Evolutionary conservation across 257 asterid genomes (phyloP).

Genomic region (Ajuga chamaepitys): DNA sequence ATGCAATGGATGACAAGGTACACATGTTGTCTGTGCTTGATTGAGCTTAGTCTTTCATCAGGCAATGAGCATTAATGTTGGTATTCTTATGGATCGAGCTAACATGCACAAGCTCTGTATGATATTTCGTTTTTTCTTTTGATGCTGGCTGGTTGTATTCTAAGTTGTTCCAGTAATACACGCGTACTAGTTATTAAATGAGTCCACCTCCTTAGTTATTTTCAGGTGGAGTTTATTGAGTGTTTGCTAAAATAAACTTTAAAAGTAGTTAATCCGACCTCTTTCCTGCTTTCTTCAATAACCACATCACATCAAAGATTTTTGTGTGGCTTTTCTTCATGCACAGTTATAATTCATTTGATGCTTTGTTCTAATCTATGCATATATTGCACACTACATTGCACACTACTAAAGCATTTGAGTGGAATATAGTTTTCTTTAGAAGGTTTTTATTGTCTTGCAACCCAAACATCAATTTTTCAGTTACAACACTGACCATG

Average conservation of each 20-base stretch:
- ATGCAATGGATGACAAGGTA: conserved; percentile 97
- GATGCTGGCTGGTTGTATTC: neutral
- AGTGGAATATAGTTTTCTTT: neutral
- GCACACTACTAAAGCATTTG: no score
- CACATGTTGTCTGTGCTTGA: neutral
- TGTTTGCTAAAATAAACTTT: no score
- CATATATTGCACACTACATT: no score
- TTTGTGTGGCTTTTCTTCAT: neutral
- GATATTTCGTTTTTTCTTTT: neutral
- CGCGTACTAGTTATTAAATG: no score
- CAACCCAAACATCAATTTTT: neutral
- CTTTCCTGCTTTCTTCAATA: no score
- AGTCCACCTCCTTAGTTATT: no score
- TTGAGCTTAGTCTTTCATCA: neutral
- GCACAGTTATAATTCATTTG: neutral
- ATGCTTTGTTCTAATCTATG: no score
- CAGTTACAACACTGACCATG: no score
- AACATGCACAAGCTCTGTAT: neutral
- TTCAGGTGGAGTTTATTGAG: no score
- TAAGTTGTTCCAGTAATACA: neutral
- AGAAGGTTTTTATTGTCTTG: neutral
- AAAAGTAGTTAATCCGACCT: no score
- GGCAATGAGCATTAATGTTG: neutral
- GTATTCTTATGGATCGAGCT: neutral
- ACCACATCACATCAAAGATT: no score